A percentile compares a stretch with the other conserved stretches of the same genome.
These are phyloP conservation scores for Saccharomycopsis sp. DNA, from an alignment of 805 yeast genomes.

Conservation along the genomic window DNA sequence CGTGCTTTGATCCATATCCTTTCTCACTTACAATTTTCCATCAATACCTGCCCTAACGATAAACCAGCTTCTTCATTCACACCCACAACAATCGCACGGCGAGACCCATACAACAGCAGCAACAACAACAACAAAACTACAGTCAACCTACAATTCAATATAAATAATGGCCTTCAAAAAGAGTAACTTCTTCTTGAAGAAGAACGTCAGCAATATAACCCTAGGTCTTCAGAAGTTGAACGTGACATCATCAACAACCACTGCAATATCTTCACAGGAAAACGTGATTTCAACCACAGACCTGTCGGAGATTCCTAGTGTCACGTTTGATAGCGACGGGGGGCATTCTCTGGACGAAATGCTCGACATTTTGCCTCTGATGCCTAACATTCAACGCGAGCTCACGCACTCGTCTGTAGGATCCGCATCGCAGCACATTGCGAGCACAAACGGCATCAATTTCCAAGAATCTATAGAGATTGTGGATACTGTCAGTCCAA, in stretches of 20 bases:
- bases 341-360: constrained; percentile 1
- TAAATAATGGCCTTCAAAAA: not conserved
- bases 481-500: constrained; percentile 11
- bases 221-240: not conserved
- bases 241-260: not conserved
- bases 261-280: not conserved
- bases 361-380: not conserved
- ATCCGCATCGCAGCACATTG: not conserved
- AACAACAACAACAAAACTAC: no score
- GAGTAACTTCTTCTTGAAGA: not conserved
- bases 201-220: not conserved
- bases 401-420: not conserved
- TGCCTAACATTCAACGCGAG: not conserved
- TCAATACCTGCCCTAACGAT: not conserved
- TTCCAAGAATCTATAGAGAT: constrained; percentile 13
- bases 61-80: no score
- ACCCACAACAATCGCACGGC: not conserved
- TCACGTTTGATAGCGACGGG: not conserved
- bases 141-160: no score
- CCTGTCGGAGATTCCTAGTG: not conserved
- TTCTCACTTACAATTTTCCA: not conserved
- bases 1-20: not conserved
- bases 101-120: no score
- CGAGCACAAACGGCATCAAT: not conserved
- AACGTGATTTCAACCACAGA: not conserved